Base-by-base conservation (phyloP, 106 monocot species). In the Acorus calamus region DNA sequence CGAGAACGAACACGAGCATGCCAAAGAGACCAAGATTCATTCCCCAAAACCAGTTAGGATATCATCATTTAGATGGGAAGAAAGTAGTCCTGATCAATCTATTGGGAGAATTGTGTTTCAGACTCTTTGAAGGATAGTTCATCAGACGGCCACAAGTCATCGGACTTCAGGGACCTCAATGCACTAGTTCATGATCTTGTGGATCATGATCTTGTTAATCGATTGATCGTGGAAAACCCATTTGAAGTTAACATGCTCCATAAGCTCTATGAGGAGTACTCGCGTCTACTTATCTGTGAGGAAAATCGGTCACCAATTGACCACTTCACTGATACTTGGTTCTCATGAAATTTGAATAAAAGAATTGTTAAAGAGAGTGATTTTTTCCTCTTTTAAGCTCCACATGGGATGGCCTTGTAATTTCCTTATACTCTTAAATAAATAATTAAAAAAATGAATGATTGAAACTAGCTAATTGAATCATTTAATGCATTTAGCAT, bases 41-140 rank as follows among this genome's bases (percentile, higher is more conserved):
- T 48, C 44, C 8, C 76, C 76, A 3, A 77, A 77, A 8, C 77
- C 77, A 4, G 61, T 50, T 54, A 65, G 77, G 44, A 11, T 77
- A 3, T 14, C 41, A 42, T 46, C 66, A 4, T 7, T 14, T 3
- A n/a, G 41, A 44, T 10, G 42, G 46, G 28, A 28, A 28, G 28
- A 28, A 28, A 28, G 28, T 28, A 28, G 28, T 28, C 28, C 28
- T 1, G 10, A 42, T 5, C 5, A 52, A 0, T 6, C 2, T 50
- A 2, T 13, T 42, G 4, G 3, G 50, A 6, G 46, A 53, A 0
- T 4, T 64, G 60, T 0, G 9, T 12, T 46, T 44, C 45, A 4
- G 54, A 63, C 46, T 8, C 0, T 2, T 46, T 8, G 12, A 9
- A 55, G 7, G 14, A 43, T 4, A 57, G 44, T 45, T 2, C 7